Evolutionary conservation across 177 flowering plant genomes (phyloP).

Genomic region (Vitis hybrid): DNA sequence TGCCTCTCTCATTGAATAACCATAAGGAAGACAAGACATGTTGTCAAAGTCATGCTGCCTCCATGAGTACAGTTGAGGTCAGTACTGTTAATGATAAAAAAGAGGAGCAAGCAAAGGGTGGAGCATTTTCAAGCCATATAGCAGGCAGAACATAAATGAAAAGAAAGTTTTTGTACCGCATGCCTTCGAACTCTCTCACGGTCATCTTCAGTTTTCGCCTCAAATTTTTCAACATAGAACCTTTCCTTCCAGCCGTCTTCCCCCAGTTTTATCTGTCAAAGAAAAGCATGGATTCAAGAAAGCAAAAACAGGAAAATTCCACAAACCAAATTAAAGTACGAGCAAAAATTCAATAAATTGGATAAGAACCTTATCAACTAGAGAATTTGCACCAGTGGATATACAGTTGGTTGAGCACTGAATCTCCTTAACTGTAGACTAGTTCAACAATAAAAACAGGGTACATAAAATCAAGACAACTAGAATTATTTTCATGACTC

Average conservation of each 20-base stretch:
- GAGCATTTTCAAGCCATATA: no score
- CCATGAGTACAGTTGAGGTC: no score
- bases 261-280: constrained; percentile 34
- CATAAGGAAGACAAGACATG: no score
- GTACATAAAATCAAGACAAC: background rate
- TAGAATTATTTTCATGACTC: background rate
- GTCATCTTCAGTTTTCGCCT: constrained; percentile 22
- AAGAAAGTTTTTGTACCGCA: constrained; percentile 22
- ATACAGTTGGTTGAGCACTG: background rate
- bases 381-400: constrained; percentile 1
- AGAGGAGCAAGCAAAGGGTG: no score
- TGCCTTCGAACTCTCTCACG: constrained; percentile 17
- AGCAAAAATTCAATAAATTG: background rate
- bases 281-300: constrained; percentile 2
- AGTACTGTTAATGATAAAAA: no score
- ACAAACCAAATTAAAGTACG: background rate
- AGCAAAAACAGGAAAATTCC: background rate
- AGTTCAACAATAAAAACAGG: background rate
- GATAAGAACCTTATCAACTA: constrained; percentile 22
- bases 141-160: no score
- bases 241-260: constrained; percentile 44
- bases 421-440: constrained; percentile 12
- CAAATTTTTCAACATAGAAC: constrained; percentile 36
- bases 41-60: no score
- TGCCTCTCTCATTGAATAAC: no score